Conservation (phyloP, 352 stramenopile species). For the Pythium phragmitis region DNA sequence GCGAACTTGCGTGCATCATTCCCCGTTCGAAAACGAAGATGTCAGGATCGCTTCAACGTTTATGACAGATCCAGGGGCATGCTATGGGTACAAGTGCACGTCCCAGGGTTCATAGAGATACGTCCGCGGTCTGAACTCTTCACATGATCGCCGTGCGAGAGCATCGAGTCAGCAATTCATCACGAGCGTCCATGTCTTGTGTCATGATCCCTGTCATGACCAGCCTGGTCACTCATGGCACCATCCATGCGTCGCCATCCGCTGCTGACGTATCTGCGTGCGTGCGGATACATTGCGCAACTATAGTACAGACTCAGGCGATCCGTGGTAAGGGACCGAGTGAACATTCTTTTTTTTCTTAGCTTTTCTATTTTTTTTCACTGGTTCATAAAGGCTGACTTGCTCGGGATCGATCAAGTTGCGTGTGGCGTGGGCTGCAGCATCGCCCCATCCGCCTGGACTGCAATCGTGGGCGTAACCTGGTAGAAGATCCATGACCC, state of each 20-base stretch:
- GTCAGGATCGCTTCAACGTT: constrained; percentile 20
- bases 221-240: neutral
- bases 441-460: neutral
- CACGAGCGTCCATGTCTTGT: neutral
- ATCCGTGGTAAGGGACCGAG: no score
- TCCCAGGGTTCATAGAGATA: neutral
- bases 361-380: constrained; percentile 8
- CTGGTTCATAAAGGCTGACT: neutral
- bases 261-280: constrained; percentile 6
- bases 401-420: neutral
- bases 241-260: neutral
- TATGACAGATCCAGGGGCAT: constrained; percentile 13
- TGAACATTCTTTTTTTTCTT: constrained; percentile 5
- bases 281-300: constrained; percentile 3
- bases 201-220: neutral
- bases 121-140: neutral
- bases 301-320: neutral
- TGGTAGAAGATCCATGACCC: no score
- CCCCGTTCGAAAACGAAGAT: constrained; percentile 13
- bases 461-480: neutral
- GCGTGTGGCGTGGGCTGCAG: neutral
- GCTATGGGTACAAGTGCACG: neutral
- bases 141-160: neutral
- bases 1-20: constrained; percentile 27
- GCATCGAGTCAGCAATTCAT: neutral